Evolutionary conservation across 352 stramenopile species (phyloP).

Genomic region (Nothophytophthora sp.): DNA sequence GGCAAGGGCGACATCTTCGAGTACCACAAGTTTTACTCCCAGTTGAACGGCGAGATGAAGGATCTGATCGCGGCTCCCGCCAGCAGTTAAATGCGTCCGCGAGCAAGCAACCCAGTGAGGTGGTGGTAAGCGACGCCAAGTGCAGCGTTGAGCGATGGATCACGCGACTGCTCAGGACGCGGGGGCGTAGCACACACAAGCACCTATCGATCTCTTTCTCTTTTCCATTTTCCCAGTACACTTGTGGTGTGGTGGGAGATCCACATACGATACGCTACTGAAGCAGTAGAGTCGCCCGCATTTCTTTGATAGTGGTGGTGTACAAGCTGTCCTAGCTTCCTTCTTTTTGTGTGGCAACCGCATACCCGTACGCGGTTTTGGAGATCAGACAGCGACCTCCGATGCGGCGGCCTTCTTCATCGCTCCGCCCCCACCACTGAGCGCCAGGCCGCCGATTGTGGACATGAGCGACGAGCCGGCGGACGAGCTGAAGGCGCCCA

Average conservation of each 20-base stretch:
- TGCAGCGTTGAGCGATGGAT: too few relatives aligned
- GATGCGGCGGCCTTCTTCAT: constrained; percentile 22
- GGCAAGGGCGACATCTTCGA: constrained; percentile 92
- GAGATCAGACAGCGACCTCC: constrained; percentile 46
- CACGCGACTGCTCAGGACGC: too few relatives aligned
- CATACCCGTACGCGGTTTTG: too few relatives aligned
- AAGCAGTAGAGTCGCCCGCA: too few relatives aligned
- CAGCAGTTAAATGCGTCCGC: constrained; percentile 13
- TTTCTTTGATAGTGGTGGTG: constrained; percentile 17
- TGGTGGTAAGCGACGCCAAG: constrained; percentile 27
- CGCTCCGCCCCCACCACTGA: constrained; percentile 30
- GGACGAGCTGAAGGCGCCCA: constrained; percentile 67
- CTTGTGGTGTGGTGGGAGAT: constrained; percentile 30
- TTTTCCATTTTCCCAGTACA: constrained; percentile 25
- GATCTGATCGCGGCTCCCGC: constrained; percentile 63
- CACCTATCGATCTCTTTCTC: constrained; percentile 10
- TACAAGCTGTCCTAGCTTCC: constrained; percentile 2
- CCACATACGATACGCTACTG: constrained; percentile 29
- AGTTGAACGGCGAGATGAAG: constrained; percentile 88
- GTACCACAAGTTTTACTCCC: constrained; percentile 91
- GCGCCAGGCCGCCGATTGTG: constrained; percentile 67
- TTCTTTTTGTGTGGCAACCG: not conserved
- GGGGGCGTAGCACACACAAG: too few relatives aligned
- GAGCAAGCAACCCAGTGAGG: not conserved
- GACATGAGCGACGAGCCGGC: constrained; percentile 78